These are phyloP conservation scores for Xylariaceae sp. DNA, from an alignment of 2,329 filamentous ascomycete species.

Conservation along the genomic window DNA sequence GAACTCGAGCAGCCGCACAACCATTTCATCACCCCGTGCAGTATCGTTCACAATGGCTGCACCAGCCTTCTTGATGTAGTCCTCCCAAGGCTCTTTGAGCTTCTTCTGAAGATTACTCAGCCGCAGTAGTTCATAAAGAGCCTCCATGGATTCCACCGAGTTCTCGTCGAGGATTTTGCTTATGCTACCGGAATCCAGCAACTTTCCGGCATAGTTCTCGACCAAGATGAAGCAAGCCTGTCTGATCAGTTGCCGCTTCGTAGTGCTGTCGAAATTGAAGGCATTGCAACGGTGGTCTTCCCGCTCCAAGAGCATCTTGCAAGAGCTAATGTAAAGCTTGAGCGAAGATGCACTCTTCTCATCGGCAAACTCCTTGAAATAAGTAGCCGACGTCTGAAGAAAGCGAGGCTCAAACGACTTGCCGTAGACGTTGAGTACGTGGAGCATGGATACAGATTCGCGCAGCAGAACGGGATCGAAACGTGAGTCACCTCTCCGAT, in stretches of 20 bases:
- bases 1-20: conserved; percentile 72
- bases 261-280: conserved; percentile 77
- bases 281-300: conserved; percentile 74
- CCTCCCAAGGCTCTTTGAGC: conserved; percentile 67
- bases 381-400: conserved; percentile 60
- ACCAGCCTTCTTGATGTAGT: conserved; percentile 73
- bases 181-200: conserved; percentile 63
- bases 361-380: conserved; percentile 65
- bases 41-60: conserved; percentile 74
- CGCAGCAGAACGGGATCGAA: conserved; percentile 64
- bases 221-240: conserved; percentile 70
- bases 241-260: conserved; percentile 69
- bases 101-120: conserved; percentile 64
- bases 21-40: conserved; percentile 76
- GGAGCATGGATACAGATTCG: conserved; percentile 74
- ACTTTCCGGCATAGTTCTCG: conserved; percentile 57
- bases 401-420: conserved; percentile 75
- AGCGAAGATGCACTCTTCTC: conserved; percentile 59
- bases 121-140: conserved; percentile 71
- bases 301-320: conserved; percentile 60
- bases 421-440: conserved; percentile 76
- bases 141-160: conserved; percentile 64
- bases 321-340: conserved; percentile 68
- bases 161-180: conserved; percentile 66
- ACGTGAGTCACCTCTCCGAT: conserved; percentile 54